Evolutionary conservation across 2,329 filamentous ascomycete species (phyloP), one percentile per base, ranked within the genome.

Genomic region (Emergomyces pasteurianus): DNA sequence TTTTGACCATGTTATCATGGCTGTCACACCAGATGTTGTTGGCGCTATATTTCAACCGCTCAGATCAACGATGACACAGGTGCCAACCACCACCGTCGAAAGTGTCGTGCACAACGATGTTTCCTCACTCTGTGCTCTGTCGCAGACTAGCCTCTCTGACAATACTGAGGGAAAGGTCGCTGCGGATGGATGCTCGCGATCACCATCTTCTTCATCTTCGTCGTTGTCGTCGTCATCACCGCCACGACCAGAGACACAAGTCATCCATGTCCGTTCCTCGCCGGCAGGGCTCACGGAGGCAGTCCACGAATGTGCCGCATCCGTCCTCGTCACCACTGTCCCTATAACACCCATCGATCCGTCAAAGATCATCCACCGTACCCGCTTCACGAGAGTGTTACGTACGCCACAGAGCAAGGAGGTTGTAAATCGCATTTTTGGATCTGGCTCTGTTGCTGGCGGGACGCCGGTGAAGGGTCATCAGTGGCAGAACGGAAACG

Each of bases 401-500:
- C 74, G 82, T 5, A 83, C 73, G 3, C 72, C 75, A 0, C 66
- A 75, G 61, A 83, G 82, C 65, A 75, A 78, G 59, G 69, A 68
- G 1, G 68, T 81, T 9, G 74, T 83, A 2, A 79, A 79, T 62
- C 68, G 68, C 28, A 76, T 83, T 12, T 78, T 83, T 63, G 66
- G 60, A 58, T 60, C 61, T 34, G 54, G 31, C 26, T 23, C n/a
- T 28, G 5, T 6, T 34, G n/a, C 34, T 28, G 14, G 18, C 34
- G 9, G 26, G 38, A 38, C 5, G 16, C 28, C 38, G 7, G 57
- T 40, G 42, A 28, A 53, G 46, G 21, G 55, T 9, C 14, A 40
- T 81, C 74, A 69, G 8, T 85, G 82, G 81, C 74, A 69, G 8
- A 85, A 82, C 61, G 82, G 82, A 0, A 73, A 82, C 57, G 75